A percentile compares a stretch with the other conserved stretches of the same genome.
Conservation (phyloP, 2,329 filamentous ascomycete genomes). For the Aureobasidium sp. region DNA sequence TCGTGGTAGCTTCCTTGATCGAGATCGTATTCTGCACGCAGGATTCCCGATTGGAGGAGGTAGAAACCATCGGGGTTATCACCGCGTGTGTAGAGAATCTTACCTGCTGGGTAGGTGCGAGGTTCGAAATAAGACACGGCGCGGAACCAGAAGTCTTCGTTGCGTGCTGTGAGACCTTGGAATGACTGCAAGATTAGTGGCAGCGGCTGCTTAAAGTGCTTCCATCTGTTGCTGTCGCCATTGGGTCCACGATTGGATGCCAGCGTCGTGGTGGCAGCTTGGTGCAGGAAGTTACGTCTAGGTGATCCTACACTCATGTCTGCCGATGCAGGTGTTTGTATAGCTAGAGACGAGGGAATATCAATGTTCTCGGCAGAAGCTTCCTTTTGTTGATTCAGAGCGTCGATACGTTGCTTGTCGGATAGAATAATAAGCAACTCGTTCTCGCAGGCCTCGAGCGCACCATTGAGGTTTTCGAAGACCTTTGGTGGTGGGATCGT, state of each 20-base stretch:
- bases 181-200: constrained; percentile 97
- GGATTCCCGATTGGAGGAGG: constrained; percentile 87
- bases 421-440: constrained; percentile 72
- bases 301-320: constrained; percentile 71
- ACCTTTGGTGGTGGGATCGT: constrained; percentile 60
- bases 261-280: constrained; percentile 81
- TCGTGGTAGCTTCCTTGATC: constrained; percentile 92
- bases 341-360: constrained; percentile 20
- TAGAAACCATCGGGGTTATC: constrained; percentile 86
- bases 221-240: constrained; percentile 65
- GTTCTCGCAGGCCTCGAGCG: constrained; percentile 95
- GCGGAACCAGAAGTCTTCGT: constrained; percentile 96
- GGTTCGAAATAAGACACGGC: constrained; percentile 79
- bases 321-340: constrained; percentile 13
- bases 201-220: constrained; percentile 88
- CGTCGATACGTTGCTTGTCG: constrained; percentile 33
- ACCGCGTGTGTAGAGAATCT: constrained; percentile 80
- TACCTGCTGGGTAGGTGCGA: constrained; percentile 72
- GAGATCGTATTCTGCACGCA: constrained; percentile 90
- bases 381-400: constrained; percentile 35
- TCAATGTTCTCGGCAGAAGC: constrained; percentile 49
- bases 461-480: constrained; percentile 91
- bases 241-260: not conserved
- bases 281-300: constrained; percentile 77
- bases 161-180: constrained; percentile 83